These are phyloP conservation scores for Carex parvula DNA, from an alignment of 176 grass and related monocot genomes.

Conservation along the genomic window DNA sequence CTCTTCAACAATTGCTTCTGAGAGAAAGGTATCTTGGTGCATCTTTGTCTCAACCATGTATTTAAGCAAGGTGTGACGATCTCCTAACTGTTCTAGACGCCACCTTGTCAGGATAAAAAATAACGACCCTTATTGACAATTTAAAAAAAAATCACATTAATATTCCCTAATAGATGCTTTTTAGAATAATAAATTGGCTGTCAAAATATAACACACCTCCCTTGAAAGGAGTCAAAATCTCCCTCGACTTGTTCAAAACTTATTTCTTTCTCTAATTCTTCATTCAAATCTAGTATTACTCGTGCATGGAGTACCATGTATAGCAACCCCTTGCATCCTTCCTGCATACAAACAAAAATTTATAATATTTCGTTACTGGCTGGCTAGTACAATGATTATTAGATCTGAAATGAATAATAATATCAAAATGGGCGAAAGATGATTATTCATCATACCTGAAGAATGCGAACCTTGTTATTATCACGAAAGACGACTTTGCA, in stretches of 20 bases:
- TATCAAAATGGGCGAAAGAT: background rate
- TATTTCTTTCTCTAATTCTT: slow-evolving; percentile 69
- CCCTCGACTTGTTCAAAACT: slow-evolving; percentile 96
- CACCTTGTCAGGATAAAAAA: slow-evolving; percentile 31
- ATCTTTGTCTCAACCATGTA: slow-evolving; percentile 98
- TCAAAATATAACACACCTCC: slow-evolving; percentile 31
- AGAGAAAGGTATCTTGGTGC: slow-evolving; percentile 90
- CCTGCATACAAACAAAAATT: slow-evolving; percentile 35
- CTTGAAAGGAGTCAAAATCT: slow-evolving; percentile 84
- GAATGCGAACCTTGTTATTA: slow-evolving; percentile 96
- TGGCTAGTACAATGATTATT: background rate
- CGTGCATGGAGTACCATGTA: slow-evolving; percentile 98
- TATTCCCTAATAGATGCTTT: background rate
- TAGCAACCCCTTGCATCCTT: slow-evolving; percentile 89
- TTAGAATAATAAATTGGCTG: background rate
- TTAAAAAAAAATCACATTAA: background rate
- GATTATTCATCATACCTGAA: slow-evolving; percentile 52
- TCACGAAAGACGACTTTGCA: slow-evolving; percentile 85
- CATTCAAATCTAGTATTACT: slow-evolving; percentile 84
- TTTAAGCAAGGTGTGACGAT: slow-evolving; percentile 81
- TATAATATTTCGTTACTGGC: background rate
- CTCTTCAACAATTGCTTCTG: slow-evolving; percentile 94
- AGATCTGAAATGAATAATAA: background rate
- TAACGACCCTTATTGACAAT: background rate
- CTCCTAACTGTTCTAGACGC: slow-evolving; percentile 79